These are phyloP conservation scores for Knoxdaviesia proteae DNA, from an alignment of 2,329 filamentous ascomycete genomes.

Conservation along the genomic window DNA sequence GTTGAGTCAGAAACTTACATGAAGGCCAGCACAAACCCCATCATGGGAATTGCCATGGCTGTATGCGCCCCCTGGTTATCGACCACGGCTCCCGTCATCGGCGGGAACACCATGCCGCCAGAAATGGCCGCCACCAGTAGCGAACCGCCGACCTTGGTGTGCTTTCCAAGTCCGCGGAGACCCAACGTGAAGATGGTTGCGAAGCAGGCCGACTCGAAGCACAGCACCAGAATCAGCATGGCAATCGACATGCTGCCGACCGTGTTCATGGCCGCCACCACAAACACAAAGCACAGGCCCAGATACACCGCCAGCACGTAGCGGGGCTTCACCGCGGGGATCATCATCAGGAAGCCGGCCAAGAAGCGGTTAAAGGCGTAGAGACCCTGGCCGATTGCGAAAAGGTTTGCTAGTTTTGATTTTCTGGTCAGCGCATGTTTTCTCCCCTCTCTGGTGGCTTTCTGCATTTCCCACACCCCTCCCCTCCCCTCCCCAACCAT, in stretches of 20 bases:
- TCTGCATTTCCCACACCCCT: no score
- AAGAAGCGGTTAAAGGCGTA: constrained; percentile 39
- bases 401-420: constrained; percentile 19
- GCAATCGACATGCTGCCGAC: constrained; percentile 27
- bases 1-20: constrained; percentile 2
- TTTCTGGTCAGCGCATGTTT: no score
- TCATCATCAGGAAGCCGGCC: constrained; percentile 32
- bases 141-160: constrained; percentile 50
- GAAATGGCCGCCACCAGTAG: constrained; percentile 32
- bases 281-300: constrained; percentile 29
- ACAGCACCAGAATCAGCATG: constrained; percentile 33
- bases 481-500: no score
- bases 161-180: constrained; percentile 38
- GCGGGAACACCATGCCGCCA: constrained; percentile 35
- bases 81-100: constrained; percentile 46
- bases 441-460: no score
- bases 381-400: constrained; percentile 36
- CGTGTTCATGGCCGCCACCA: constrained; percentile 29
- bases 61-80: constrained; percentile 18
- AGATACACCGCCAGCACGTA: constrained; percentile 33
- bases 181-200: constrained; percentile 37
- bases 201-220: constrained; percentile 37
- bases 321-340: constrained; percentile 26
- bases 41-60: constrained; percentile 5
- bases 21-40: constrained; percentile 4